Base-by-base conservation (phyloP, 2,329 filamentous ascomycete species). In the Phyllosticta ampelicida region DNA sequence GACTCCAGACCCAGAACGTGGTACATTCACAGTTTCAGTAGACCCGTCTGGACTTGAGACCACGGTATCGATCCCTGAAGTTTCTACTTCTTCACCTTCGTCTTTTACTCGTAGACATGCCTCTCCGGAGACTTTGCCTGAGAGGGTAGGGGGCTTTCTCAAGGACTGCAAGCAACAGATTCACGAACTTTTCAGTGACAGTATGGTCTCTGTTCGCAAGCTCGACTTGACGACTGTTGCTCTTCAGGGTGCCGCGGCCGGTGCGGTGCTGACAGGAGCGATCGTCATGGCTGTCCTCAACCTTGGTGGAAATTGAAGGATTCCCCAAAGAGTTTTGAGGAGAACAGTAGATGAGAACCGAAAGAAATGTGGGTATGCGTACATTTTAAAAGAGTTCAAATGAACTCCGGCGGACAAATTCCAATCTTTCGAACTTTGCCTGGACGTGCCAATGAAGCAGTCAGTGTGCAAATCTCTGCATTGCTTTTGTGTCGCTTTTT, bases 191-290 rank as follows among this genome's bases (percentile, higher is more conserved):
- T 70, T 78, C 63, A 77, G 75, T 64, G 73, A 78, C 53, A 69
- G 73, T 20, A 53, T 70, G 29, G 70, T 78, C 54, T 73, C 74
- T 16, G 68, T 78, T 53, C 73, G 74, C 48, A 71, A 74, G 60
- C 69, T 76, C 52, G 76, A 78, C 55, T 67, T 75, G 48, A 78
- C 76, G 2, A 71, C 71, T n/a, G 69, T 72, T 18, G 69, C 75
- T 4, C 62, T 77, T n/a, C 71, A 75, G 60, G 71, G 74, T 36
- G 74, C 73, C 53, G 73, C 74, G 6, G 71, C 71, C 11, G 76
- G 76, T 36, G 65, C 70, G 13, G 66, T 68, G 10, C 59, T 69
- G 5, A 68, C 70, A 64, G 67, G 56, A 20, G 26, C 48, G 5
- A n/a, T 58, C 2, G 51, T 58, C 16, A 19, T 58, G 44, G 19